A percentile compares a stretch with the other conserved stretches of the same genome.
Conservation (phyloP, 2,329 filamentous ascomycete genomes). For the Grosmannia huntii region DNA sequence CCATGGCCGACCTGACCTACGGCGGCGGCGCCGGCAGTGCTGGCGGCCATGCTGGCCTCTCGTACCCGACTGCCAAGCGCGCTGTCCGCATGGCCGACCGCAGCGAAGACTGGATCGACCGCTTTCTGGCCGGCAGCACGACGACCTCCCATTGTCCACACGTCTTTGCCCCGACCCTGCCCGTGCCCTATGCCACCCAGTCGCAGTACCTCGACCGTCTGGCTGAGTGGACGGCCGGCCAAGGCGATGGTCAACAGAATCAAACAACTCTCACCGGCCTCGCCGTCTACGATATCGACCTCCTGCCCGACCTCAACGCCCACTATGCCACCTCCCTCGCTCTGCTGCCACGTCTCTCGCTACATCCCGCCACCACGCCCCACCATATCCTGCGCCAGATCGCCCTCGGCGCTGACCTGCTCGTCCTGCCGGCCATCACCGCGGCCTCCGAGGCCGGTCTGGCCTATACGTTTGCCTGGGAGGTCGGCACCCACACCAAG, state of each 20-base stretch:
- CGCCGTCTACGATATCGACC: slow-evolving; percentile 63
- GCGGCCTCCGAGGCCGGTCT: slow-evolving; percentile 71
- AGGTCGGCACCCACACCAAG: slow-evolving; percentile 7
- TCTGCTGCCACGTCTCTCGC: slow-evolving; percentile 58
- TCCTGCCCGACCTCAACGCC: slow-evolving; percentile 54
- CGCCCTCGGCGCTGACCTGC: slow-evolving; percentile 64
- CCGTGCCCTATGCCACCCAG: slow-evolving; percentile 63
- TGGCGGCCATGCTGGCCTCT: slow-evolving; percentile 1
- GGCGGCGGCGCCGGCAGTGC: slow-evolving; percentile 4
- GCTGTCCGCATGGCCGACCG: slow-evolving; percentile 74
- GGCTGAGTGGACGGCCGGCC: slow-evolving; percentile 23
- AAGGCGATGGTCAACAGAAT: neutral
- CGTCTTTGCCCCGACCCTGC: slow-evolving; percentile 57
- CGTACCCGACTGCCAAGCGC: slow-evolving; percentile 48
- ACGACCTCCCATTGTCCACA: slow-evolving; percentile 12
- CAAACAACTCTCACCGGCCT: slow-evolving; percentile 46
- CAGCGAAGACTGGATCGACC: slow-evolving; percentile 68
- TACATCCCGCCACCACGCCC: slow-evolving; percentile 57
- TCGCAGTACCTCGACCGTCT: slow-evolving; percentile 68
- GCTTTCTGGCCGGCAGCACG: slow-evolving; percentile 41
- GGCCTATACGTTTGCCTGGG: slow-evolving; percentile 65
- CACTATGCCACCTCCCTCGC: slow-evolving; percentile 36
- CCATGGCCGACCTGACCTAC: slow-evolving; percentile 56
- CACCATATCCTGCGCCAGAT: slow-evolving; percentile 68
- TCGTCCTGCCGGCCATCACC: slow-evolving; percentile 55